Base-by-base conservation (phyloP, 2,329 filamentous ascomycete genomes). In the Botrytis medusae region DNA sequence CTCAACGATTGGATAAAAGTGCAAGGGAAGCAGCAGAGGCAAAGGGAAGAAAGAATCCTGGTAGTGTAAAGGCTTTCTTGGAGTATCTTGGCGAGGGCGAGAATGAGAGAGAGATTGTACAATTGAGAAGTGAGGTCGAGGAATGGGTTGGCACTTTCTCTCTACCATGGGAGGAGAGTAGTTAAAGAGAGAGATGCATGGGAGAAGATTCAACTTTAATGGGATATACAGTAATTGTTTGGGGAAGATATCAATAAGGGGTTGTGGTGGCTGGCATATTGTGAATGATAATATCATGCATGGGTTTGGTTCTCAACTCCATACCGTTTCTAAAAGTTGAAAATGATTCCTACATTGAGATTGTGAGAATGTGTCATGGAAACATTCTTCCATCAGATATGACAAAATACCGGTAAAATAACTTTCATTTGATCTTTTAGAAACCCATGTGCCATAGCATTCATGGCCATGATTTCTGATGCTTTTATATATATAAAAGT, bases 61-160 rank as follows among this genome's bases (percentile, higher is more conserved):
- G 87, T 68, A 89, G 88, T 78, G 84, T 93, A 64, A 91, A 89
- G 81, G 86, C 88, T 44, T 94, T 93, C 83, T 83, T 91, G 77
- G 88, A 92, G 60, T 88, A 90, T 79, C 84, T 94, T 22, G 90
- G 90, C 57, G 88, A 89, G 75, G 92, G 92, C 63, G 88, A 92
- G 77, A 86, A 87, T 67, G 87, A 92, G 72, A 84, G 88, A 7
- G 92, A 94, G 83, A 92, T 94, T 78, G 86, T 93, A 34, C 90
- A 93, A 83, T 83, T 94, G 77, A 87, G 89, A 77, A 88, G 89
- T 76, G 92, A 94, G 83, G 91, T 94, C n/a, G 88, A 90, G 77
- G 90, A 92, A 78, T 94, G 92, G 92, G 91, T 93, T 18, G 89
- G 91, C 69, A 93, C 91, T 1, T 93, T 93, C 79, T 87, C 90